Conservation (phyloP, 1,139 yeast genomes). For the Saccharomyces hybrid region DNA sequence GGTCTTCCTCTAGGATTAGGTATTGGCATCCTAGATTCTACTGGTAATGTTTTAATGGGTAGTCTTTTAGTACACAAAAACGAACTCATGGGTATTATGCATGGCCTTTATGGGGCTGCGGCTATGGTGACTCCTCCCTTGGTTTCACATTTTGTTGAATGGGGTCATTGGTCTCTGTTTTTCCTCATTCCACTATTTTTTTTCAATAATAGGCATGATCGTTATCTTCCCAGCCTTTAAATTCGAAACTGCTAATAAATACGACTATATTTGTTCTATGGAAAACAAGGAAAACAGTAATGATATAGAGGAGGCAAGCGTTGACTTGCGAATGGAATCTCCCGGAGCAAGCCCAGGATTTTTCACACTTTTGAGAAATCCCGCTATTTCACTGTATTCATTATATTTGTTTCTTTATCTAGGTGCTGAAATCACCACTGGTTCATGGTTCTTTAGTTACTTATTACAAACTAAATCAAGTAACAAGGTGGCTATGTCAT, state of each 20-base stretch:
- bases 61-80: conserved; percentile 45
- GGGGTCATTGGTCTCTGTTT: conserved; percentile 28
- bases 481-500: conserved; percentile 44
- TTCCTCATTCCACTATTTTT: conserved; percentile 23
- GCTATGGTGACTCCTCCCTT: conserved; percentile 59
- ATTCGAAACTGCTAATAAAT: conserved; percentile 50
- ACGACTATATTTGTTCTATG: conserved; percentile 34
- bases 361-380: conserved; percentile 36
- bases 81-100: conserved; percentile 57
- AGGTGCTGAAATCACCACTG: conserved; percentile 65
- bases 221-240: conserved; percentile 34
- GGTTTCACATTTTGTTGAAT: conserved; percentile 39
- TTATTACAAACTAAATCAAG: conserved; percentile 43
- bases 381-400: conserved; percentile 43
- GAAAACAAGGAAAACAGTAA: conserved; percentile 18
- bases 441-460: conserved; percentile 60
- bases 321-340: conserved; percentile 1
- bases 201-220: conserved; percentile 17
- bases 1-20: conserved; percentile 48
- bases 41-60: conserved; percentile 54
- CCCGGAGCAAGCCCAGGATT: conserved; percentile 5
- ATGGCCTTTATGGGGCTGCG: conserved; percentile 64
- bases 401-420: conserved; percentile 49
- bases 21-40: conserved; percentile 54
- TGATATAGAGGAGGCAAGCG: conserved; percentile 14